phyloP scores from a whole-genome alignment of 2,329 filamentous ascomycete species.

The Aspergillus ruber region DNA sequence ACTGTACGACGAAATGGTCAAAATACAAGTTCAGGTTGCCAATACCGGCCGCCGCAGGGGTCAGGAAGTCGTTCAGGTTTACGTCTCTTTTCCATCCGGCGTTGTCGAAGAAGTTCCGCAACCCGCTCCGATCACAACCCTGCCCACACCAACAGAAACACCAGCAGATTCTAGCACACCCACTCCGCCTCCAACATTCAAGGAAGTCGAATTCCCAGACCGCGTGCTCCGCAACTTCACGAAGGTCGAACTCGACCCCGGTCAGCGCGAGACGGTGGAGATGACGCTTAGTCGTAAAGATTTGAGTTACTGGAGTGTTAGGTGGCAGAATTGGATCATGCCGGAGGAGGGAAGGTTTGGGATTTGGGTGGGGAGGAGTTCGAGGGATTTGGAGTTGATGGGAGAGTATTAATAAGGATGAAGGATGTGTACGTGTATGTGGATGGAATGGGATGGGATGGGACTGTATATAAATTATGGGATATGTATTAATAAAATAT shows the following conservation, averaged over 20 bases:
- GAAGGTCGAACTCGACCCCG: slow-evolving; percentile 56
- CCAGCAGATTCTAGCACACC: neutral
- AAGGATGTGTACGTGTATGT: no score
- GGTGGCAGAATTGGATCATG: slow-evolving; percentile 63
- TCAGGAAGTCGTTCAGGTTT: slow-evolving; percentile 51
- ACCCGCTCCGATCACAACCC: neutral
- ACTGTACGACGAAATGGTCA: slow-evolving; percentile 45
- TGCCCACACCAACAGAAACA: slow-evolving; percentile 1
- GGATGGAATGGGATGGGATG: no score
- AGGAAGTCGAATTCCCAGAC: slow-evolving; percentile 58
- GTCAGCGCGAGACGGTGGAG: slow-evolving; percentile 48
- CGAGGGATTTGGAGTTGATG: slow-evolving; percentile 25
- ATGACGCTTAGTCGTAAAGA: slow-evolving; percentile 61
- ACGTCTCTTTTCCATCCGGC: slow-evolving; percentile 58
- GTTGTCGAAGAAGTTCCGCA: slow-evolving; percentile 19
- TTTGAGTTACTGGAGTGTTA: slow-evolving; percentile 65
- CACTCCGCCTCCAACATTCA: slow-evolving; percentile 17
- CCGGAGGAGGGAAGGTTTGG: slow-evolving; percentile 36
- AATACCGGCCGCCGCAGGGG: slow-evolving; percentile 45
- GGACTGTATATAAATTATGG: neutral
- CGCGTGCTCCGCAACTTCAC: slow-evolving; percentile 62
- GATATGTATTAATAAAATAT: neutral
- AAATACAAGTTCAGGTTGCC: slow-evolving; percentile 40
- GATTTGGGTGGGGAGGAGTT: slow-evolving; percentile 33
- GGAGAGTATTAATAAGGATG: slow-evolving; percentile 5